Percentiles rank a stretch among this genome's conserved stretches.
These are phyloP conservation scores for Globisporangium abappressorium DNA, from an alignment of 352 stramenopile genomes.

Conservation along the genomic window DNA sequence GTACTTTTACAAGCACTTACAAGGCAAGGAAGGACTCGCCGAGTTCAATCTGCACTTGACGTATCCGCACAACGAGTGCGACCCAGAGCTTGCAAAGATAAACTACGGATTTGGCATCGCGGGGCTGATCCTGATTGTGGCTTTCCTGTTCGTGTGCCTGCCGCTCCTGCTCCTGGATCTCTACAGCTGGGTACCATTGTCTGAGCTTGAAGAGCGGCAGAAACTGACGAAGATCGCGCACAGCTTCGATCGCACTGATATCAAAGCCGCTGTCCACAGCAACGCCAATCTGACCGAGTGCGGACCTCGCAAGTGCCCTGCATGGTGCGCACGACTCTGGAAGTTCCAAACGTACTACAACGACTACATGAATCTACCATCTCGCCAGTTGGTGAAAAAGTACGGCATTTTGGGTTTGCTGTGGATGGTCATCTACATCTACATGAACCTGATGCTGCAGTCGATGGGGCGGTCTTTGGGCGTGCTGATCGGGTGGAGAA, in stretches of 20 bases:
- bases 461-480: slow-evolving; percentile 39
- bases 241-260: slow-evolving; percentile 29
- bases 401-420: slow-evolving; percentile 41
- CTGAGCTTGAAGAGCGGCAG: slow-evolving; percentile 34
- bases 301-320: not conserved
- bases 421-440: slow-evolving; percentile 47
- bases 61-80: slow-evolving; percentile 14
- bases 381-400: slow-evolving; percentile 32
- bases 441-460: slow-evolving; percentile 49
- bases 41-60: slow-evolving; percentile 23
- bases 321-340: not conserved
- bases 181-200: slow-evolving; percentile 53
- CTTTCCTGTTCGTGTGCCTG: slow-evolving; percentile 52
- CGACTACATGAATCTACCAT: slow-evolving; percentile 36
- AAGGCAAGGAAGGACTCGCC: not conserved
- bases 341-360: slow-evolving; percentile 29
- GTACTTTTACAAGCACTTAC: slow-evolving; percentile 25
- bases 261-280: slow-evolving; percentile 48
- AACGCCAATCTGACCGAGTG: slow-evolving; percentile 47
- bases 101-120: slow-evolving; percentile 43
- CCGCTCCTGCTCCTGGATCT: slow-evolving; percentile 54
- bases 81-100: slow-evolving; percentile 21
- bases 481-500: slow-evolving; percentile 37
- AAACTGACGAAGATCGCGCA: slow-evolving; percentile 27
- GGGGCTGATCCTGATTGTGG: slow-evolving; percentile 34